These are phyloP conservation scores for Tetradesmus lagerheimii DNA, from an alignment of 139 green algal species.

Conservation along the genomic window DNA sequence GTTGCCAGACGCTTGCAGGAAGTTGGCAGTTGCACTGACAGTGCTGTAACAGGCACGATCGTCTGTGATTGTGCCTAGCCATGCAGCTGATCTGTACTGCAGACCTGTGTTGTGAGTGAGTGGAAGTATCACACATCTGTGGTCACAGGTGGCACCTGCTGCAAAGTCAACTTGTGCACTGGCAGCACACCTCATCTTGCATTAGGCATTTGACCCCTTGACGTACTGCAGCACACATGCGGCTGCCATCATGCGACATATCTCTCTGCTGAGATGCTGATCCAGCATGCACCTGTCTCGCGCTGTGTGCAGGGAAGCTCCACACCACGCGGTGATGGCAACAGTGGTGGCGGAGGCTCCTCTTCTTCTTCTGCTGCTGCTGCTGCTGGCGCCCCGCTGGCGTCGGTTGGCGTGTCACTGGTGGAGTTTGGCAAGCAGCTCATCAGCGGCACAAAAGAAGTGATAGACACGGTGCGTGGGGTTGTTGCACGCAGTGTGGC, in stretches of 20 bases:
- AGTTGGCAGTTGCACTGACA: neutral
- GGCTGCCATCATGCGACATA: no score
- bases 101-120: no score
- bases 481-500: neutral
- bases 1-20: neutral
- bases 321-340: neutral
- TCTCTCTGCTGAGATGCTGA: no score
- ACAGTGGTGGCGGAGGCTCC: neutral
- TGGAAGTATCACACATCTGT: no score
- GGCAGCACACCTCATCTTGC: no score
- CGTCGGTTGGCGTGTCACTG: conserved; percentile 53
- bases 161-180: no score
- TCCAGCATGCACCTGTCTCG: neutral
- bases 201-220: no score
- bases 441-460: conserved; percentile 71
- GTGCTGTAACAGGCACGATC: no score
- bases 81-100: neutral
- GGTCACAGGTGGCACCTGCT: no score
- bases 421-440: conserved; percentile 59
- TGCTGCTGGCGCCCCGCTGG: conserved; percentile 7
- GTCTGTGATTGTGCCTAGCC: no score
- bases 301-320: neutral
- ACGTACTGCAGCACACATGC: no score
- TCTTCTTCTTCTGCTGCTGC: neutral
- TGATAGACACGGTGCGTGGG: conserved; percentile 73